These are phyloP conservation scores for Arachis hypogaea DNA, from an alignment of 306 rosid genomes.

Conservation along the genomic window DNA sequence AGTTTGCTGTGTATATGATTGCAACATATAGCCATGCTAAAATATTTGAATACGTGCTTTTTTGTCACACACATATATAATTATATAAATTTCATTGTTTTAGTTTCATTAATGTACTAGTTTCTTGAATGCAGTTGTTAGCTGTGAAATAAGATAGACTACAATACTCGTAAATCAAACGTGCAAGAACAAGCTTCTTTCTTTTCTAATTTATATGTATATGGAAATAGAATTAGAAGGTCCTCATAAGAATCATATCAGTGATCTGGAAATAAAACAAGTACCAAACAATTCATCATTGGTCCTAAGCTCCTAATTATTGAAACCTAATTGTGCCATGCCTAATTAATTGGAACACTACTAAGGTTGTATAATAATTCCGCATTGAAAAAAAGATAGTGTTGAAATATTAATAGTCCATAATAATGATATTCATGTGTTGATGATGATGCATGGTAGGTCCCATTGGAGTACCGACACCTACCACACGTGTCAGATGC, in stretches of 20 bases:
- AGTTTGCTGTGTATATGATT: no score
- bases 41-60: no score
- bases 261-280: conserved; percentile 15
- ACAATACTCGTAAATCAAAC: neutral
- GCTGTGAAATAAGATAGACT: conserved; percentile 1
- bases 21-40: no score
- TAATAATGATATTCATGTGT: conserved; percentile 3
- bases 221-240: neutral
- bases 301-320: neutral
- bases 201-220: neutral
- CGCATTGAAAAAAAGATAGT: neutral
- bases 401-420: neutral
- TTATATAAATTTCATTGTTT: no score
- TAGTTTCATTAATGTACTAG: neutral
- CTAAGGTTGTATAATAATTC: no score
- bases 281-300: neutral
- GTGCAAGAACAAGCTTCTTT: conserved; percentile 18
- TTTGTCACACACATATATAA: no score
- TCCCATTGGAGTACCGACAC: conserved; percentile 17
- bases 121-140: neutral
- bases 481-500: neutral
- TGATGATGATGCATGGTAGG: conserved; percentile 24
- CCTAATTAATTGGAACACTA: neutral
- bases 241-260: neutral
- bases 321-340: neutral